Percentiles rank a stretch among this genome's conserved stretches.
phyloP scores from a whole-genome alignment of 495 filamentous ascomycete genomes.

The Hypoxylon subgilvum region DNA sequence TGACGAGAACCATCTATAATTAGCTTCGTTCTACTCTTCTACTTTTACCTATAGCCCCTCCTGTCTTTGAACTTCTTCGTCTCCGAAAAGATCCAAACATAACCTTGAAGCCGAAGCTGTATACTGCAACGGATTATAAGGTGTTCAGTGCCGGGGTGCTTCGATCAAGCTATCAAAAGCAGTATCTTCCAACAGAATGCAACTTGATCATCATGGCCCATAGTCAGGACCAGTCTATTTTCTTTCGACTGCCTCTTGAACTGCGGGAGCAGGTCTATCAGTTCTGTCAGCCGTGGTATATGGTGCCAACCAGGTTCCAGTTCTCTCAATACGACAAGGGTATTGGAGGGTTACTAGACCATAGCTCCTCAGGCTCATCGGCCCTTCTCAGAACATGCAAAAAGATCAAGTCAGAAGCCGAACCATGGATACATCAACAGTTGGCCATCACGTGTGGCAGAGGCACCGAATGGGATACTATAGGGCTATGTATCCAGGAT shows the following conservation, averaged over 20 bases:
- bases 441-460: background rate
- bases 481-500: background rate
- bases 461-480: background rate
- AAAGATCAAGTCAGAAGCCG: constrained; percentile 2
- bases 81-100: no score
- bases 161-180: no score
- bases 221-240: background rate
- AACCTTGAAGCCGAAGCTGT: no score
- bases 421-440: background rate
- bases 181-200: no score
- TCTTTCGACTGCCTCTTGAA: background rate
- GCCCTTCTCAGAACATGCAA: background rate
- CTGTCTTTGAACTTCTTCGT: no score
- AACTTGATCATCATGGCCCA: background rate
- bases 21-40: no score
- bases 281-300: background rate
- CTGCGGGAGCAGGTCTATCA: background rate
- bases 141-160: no score
- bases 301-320: background rate
- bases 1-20: no score
- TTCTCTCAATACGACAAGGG: background rate
- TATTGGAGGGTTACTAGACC: no score
- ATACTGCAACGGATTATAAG: no score
- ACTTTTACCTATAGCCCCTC: no score
- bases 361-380: background rate